phyloP scores from a whole-genome alignment of 2,329 filamentous ascomycete species.

The Ophiostoma perfectum region DNA sequence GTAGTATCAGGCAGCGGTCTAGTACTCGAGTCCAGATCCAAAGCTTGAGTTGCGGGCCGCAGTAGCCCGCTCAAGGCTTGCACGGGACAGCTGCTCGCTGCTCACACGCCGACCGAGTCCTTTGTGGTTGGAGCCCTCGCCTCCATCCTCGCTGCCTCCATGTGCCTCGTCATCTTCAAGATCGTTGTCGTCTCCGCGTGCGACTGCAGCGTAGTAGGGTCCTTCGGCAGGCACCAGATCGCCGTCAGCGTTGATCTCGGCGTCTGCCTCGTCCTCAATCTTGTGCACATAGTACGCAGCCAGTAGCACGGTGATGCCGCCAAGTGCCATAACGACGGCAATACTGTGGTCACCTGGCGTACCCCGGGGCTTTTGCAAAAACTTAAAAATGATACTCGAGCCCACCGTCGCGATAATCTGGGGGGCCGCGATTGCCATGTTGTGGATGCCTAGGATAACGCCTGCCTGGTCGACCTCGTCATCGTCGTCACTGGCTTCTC shows the following conservation, averaged over 20 bases:
- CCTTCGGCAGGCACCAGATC: conserved; percentile 40
- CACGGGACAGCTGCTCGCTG: conserved; percentile 39
- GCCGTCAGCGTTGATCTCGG: conserved; percentile 43
- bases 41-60: conserved; percentile 47
- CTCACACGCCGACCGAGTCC: conserved; percentile 38
- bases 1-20: conserved; percentile 16
- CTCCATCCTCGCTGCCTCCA: conserved; percentile 7
- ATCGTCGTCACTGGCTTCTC: conserved; percentile 31
- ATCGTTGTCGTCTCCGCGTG: conserved; percentile 5
- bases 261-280: conserved; percentile 56
- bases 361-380: conserved; percentile 81
- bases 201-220: conserved; percentile 28
- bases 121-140: conserved; percentile 17
- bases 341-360: conserved; percentile 81
- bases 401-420: conserved; percentile 86
- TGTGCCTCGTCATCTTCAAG: neutral
- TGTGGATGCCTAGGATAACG: conserved; percentile 90
- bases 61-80: conserved; percentile 43
- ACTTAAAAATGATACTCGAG: conserved; percentile 76
- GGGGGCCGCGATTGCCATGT: conserved; percentile 85
- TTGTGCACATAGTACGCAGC: conserved; percentile 68
- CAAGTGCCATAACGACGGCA: conserved; percentile 77
- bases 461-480: conserved; percentile 71
- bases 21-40: conserved; percentile 44
- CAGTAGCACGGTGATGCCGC: conserved; percentile 69